Conservation (phyloP, 139 green algal genomes). For the Desmodesmus armatus region DNA sequence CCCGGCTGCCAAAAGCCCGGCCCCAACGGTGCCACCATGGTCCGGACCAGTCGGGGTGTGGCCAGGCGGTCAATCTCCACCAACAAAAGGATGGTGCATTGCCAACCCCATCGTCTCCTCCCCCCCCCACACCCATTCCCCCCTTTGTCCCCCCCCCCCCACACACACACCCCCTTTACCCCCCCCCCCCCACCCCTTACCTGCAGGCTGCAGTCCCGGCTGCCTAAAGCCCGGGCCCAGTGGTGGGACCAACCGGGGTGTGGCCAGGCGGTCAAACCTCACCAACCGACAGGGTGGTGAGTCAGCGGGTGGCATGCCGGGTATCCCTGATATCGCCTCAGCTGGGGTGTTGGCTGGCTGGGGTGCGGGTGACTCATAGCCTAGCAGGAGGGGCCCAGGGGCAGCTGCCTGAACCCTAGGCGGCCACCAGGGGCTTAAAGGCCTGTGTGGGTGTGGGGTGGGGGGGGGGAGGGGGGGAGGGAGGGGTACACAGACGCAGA, state of each 20-base stretch:
- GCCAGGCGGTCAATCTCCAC: too few species aligned
- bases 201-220: background rate
- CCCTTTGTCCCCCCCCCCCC: too few species aligned
- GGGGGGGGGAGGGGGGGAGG: background rate
- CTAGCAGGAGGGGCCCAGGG: constrained; percentile 44
- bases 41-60: too few species aligned
- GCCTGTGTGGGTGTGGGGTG: constrained; percentile 35
- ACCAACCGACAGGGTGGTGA: constrained; percentile 39
- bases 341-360: constrained; percentile 10
- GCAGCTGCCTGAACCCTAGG: constrained; percentile 60
- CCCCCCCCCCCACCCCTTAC: too few species aligned
- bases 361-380: constrained; percentile 35
- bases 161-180: too few species aligned
- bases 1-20: too few species aligned
- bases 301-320: constrained; percentile 27
- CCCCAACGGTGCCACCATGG: too few species aligned
- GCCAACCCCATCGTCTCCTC: too few species aligned
- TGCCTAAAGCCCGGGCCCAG: background rate
- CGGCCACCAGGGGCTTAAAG: constrained; percentile 40
- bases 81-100: too few species aligned
- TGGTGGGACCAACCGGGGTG: background rate
- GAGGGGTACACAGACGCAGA: too few species aligned
- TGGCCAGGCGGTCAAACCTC: constrained; percentile 56
- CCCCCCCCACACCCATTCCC: too few species aligned
- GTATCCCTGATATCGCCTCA: background rate